These are phyloP conservation scores for Suillus bovinus DNA, from an alignment of 768 basidiomycete genomes.

Conservation along the genomic window DNA sequence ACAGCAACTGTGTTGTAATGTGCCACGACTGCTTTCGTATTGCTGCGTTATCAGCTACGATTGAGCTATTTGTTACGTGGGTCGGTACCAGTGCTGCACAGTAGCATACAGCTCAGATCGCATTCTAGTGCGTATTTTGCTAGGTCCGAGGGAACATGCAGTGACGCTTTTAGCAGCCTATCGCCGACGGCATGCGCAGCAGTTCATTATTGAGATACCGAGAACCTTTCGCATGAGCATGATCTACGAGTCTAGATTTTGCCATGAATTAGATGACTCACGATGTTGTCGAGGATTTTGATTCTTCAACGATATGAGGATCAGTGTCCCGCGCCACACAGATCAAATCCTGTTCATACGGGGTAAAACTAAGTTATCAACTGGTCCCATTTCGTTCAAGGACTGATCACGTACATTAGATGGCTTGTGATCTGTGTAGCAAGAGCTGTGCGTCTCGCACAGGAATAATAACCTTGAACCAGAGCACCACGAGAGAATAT, in stretches of 20 bases:
- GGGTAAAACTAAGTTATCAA: not conserved
- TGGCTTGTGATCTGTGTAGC: not conserved
- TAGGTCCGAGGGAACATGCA: not conserved
- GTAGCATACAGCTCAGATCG: conserved; percentile 1
- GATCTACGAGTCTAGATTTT: not conserved
- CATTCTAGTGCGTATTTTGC: not conserved
- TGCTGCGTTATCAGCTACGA: conserved; percentile 6
- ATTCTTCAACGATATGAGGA: not conserved
- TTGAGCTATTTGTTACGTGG: not conserved
- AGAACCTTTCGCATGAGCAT: not conserved
- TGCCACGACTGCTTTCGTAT: not conserved
- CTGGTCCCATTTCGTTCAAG: not conserved
- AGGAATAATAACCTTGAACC: not conserved
- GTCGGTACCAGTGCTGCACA: not conserved
- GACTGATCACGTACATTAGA: not conserved
- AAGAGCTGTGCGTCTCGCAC: not conserved
- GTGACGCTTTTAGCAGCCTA: conserved; percentile 1
- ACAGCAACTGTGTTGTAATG: not conserved
- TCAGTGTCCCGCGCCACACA: not conserved
- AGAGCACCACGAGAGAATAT: conserved; percentile 1
- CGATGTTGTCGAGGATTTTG: not conserved
- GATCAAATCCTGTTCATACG: not conserved
- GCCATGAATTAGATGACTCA: not conserved
- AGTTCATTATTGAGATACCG: not conserved
- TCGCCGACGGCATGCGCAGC: not conserved